Evolutionary conservation across 495 filamentous ascomycete genomes (phyloP).

Genomic region (Penicilliopsis zonata): DNA sequence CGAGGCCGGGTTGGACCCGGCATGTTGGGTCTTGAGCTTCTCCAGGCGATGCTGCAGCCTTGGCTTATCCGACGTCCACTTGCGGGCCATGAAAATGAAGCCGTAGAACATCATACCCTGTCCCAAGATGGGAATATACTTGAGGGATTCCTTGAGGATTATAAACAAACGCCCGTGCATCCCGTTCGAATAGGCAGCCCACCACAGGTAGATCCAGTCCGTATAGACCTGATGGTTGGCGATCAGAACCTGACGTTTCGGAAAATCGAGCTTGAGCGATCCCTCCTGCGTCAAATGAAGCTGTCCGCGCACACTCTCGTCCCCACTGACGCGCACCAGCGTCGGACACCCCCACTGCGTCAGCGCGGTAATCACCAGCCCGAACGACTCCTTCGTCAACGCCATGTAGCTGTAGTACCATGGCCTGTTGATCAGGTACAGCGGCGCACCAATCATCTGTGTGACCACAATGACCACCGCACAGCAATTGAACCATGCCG

Average conservation of each 20-base stretch:
- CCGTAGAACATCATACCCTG: slow-evolving; percentile 58
- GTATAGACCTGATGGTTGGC: slow-evolving; percentile 63
- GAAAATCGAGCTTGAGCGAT: slow-evolving; percentile 41
- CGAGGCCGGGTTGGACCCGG: slow-evolving; percentile 29
- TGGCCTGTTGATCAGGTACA: slow-evolving; percentile 48
- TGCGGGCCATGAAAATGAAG: slow-evolving; percentile 60
- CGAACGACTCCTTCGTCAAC: slow-evolving; percentile 53
- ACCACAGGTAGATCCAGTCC: slow-evolving; percentile 65
- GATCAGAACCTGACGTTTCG: slow-evolving; percentile 50
- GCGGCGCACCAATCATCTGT: slow-evolving; percentile 44
- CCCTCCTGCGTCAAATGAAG: slow-evolving; percentile 43
- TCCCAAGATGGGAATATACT: slow-evolving; percentile 50
- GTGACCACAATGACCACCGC: slow-evolving; percentile 37
- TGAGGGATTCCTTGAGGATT: slow-evolving; percentile 56
- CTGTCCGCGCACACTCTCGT: slow-evolving; percentile 46
- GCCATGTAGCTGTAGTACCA: slow-evolving; percentile 55
- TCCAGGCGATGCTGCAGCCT: slow-evolving; percentile 46
- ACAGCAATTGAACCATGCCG: slow-evolving; percentile 52
- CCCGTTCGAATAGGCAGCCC: slow-evolving; percentile 48
- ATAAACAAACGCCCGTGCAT: slow-evolving; percentile 63
- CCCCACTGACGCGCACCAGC: slow-evolving; percentile 47
- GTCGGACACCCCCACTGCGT: slow-evolving; percentile 54
- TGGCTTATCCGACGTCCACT: slow-evolving; percentile 51
- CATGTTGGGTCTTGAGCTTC: slow-evolving; percentile 42
- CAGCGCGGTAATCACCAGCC: slow-evolving; percentile 44